Evolutionary conservation across 352 stramenopile genomes (phyloP).

Genomic region (Globisporangium parvum): DNA sequence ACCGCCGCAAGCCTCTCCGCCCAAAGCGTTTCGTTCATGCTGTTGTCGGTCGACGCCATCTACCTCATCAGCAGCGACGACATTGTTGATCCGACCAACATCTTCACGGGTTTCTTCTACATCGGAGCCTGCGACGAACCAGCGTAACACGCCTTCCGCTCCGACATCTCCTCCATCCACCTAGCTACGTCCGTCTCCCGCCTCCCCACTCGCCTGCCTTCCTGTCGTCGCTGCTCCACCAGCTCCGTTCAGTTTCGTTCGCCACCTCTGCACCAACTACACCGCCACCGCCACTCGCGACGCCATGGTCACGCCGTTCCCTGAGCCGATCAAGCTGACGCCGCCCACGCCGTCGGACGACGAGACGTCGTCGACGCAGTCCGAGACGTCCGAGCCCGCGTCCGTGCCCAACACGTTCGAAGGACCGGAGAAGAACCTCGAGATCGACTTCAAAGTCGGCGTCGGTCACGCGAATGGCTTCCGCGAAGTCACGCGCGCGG

Average conservation of each 20-base stretch:
- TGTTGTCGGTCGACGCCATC: constrained; percentile 64
- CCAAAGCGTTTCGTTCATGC: constrained; percentile 54
- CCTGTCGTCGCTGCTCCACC: not conserved
- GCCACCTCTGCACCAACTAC: too few relatives aligned
- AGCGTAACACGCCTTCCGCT: constrained; percentile 53
- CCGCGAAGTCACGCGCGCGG: constrained; percentile 77
- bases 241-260: not conserved
- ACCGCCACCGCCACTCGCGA: not conserved
- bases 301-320: constrained; percentile 50
- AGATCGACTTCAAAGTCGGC: constrained; percentile 89
- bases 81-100: constrained; percentile 84
- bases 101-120: constrained; percentile 90
- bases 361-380: constrained; percentile 65
- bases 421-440: constrained; percentile 97
- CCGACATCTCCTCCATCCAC: not conserved
- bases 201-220: not conserved
- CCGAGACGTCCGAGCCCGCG: constrained; percentile 42
- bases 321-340: constrained; percentile 61
- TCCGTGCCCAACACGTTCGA: constrained; percentile 91
- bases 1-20: not conserved
- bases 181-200: constrained; percentile 3
- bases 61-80: constrained; percentile 65
- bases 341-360: constrained; percentile 40
- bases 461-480: constrained; percentile 79
- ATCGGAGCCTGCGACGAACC: constrained; percentile 87